Percentiles rank a stretch among this genome's conserved stretches.
phyloP scores from a whole-genome alignment of 108 stramenopile genomes.

The Cyclotella cryptica region DNA sequence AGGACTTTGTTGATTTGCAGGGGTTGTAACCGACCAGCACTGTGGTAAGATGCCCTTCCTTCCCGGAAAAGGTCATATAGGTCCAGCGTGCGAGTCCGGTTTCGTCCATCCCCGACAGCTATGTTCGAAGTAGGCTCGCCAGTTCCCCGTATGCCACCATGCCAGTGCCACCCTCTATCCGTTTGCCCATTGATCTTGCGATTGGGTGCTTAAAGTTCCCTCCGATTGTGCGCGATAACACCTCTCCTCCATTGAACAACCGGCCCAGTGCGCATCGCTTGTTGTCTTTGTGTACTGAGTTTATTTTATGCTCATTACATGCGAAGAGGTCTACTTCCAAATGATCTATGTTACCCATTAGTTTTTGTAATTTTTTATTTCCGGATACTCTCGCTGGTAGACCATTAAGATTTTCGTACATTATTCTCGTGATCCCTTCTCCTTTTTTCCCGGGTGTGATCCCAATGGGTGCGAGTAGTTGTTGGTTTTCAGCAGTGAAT shows the following conservation, averaged over 20 bases:
- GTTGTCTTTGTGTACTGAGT: slow-evolving; percentile 19
- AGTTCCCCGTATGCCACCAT: too few relatives aligned
- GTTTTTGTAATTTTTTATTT: slow-evolving; percentile 5
- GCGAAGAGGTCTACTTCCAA: slow-evolving; percentile 10
- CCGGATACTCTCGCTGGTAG: not conserved
- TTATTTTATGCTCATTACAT: slow-evolving; percentile 10
- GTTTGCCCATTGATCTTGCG: too few relatives aligned
- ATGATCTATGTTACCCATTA: slow-evolving; percentile 9
- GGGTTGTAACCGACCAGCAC: slow-evolving; percentile 23
- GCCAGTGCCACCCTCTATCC: too few relatives aligned
- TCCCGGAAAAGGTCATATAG: not conserved
- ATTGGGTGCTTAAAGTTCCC: too few relatives aligned
- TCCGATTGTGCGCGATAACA: too few relatives aligned
- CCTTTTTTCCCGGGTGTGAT: slow-evolving; percentile 1
- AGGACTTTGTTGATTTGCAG: not conserved
- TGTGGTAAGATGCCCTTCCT: not conserved
- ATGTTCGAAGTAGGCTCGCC: not conserved
- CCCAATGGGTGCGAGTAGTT: not conserved
- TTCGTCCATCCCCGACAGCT: not conserved
- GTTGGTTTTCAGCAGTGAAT: too few relatives aligned
- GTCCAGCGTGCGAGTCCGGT: slow-evolving; percentile 15
- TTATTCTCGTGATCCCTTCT: not conserved
- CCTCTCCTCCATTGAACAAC: slow-evolving; percentile 23
- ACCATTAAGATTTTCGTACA: slow-evolving; percentile 27
- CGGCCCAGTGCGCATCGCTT: slow-evolving; percentile 3